phyloP scores from a whole-genome alignment of 1,284 basidiomycete genomes.

The Cutaneotrichosporon spelunceum region DNA sequence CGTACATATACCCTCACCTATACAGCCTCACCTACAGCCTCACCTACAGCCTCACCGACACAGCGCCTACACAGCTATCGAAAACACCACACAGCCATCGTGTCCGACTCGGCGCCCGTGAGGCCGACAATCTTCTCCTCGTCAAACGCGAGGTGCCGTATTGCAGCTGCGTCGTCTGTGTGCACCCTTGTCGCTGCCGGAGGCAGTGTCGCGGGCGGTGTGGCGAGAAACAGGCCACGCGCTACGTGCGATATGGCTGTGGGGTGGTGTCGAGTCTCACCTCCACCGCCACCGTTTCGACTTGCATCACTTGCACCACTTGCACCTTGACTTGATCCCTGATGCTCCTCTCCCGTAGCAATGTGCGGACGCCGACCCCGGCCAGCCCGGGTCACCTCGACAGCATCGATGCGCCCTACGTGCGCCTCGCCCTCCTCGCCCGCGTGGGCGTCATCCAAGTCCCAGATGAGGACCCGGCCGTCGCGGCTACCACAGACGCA shows the following conservation, averaged over 20 bases:
- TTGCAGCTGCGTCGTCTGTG: conserved; percentile 15
- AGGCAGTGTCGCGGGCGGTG: conserved; percentile 26
- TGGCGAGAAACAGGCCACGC: conserved; percentile 40
- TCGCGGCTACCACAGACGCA: conserved; percentile 47
- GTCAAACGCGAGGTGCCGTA: conserved; percentile 47
- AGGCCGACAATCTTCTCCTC: conserved; percentile 51
- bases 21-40: no score
- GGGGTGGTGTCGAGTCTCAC: conserved; percentile 40
- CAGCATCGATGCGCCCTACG: conserved; percentile 36
- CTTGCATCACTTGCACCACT: neutral
- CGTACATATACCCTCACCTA: no score
- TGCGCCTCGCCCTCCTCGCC: conserved; percentile 18
- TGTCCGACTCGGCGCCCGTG: conserved; percentile 23
- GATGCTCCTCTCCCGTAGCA: no score
- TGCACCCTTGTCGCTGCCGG: neutral
- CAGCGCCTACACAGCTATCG: no score
- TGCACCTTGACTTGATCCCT: neutral
- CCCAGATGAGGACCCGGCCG: conserved; percentile 49
- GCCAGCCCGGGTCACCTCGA: conserved; percentile 39
- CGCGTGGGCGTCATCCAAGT: conserved; percentile 34
- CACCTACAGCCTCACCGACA: no score
- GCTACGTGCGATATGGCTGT: conserved; percentile 44
- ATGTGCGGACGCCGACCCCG: conserved; percentile 25
- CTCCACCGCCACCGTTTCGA: no score
- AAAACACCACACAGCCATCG: conserved; percentile 47